phyloP scores from a whole-genome alignment of 495 filamentous ascomycete genomes.

The Parachaetomium inaequale region DNA sequence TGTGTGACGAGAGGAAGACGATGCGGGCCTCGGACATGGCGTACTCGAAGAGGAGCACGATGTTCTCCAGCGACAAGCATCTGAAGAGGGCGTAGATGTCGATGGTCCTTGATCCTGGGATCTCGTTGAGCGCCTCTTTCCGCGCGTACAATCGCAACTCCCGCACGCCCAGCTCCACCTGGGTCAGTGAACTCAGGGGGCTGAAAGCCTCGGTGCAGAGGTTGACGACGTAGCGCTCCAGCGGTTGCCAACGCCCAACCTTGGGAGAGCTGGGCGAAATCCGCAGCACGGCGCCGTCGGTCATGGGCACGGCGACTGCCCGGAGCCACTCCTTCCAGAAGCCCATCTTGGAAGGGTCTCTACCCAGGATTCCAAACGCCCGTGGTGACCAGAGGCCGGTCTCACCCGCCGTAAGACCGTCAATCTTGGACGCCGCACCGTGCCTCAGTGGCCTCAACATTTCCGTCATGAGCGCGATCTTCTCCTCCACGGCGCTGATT shows the following conservation, averaged over 20 bases:
- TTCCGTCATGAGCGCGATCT: conserved; percentile 94
- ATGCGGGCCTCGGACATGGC: conserved; percentile 91
- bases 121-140: conserved; percentile 89
- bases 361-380: conserved; percentile 87
- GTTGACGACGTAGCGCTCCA: conserved; percentile 97
- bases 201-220: conserved; percentile 92
- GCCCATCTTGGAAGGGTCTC: conserved; percentile 74
- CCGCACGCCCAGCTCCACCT: conserved; percentile 86
- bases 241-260: conserved; percentile 92
- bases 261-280: conserved; percentile 85
- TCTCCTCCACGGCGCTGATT: conserved; percentile 94
- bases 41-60: conserved; percentile 89
- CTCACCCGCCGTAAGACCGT: conserved; percentile 91
- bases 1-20: conserved; percentile 92
- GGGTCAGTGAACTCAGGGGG: conserved; percentile 87
- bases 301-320: conserved; percentile 91
- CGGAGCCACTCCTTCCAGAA: conserved; percentile 99
- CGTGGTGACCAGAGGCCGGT: conserved; percentile 96
- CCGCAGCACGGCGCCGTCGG: conserved; percentile 74
- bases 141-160: conserved; percentile 89
- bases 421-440: conserved; percentile 93
- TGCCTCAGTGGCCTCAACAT: conserved; percentile 88
- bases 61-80: conserved; percentile 81
- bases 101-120: conserved; percentile 85
- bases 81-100: conserved; percentile 94